Evolutionary conservation across 345 rosid species (phyloP), one percentile per base, ranked within the genome.

Genomic region (Salix suchowensis): DNA sequence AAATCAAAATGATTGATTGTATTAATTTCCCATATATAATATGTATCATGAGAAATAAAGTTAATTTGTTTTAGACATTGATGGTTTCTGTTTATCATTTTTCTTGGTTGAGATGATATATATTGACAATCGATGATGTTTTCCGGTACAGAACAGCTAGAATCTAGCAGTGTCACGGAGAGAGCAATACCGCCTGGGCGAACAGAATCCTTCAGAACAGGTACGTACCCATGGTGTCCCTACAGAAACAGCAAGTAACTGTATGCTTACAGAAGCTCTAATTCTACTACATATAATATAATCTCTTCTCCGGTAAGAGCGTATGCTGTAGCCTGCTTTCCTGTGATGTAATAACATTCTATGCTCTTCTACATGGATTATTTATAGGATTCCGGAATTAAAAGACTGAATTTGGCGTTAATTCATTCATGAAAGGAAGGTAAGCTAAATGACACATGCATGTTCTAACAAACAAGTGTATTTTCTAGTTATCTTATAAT

Each of bases 71-170:
- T 37, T 67, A 39, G 13, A 67, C 30, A 12, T 67, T 37, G 37
- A 24, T 36, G 26, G 42, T 11, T 74, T 40, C 16, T 23, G 5
- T 55, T 40, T 36, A 16, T 6, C 0, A 3, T 42, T 48, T 19
- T 44, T 13, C 23, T 1, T 76, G 73, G 18, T 42, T 54, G 40
- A 15, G 30, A 36, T 40, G 14, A 36, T 61, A 37, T 52, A 36
- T 61, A 37, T 52, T 75, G 13, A 64, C 75, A 26, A 32, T n/a
- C 23, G 71, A 86, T 79, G 70, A 81, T 77, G 26, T 80, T 84
- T 73, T 81, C 79, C 46, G 84, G 65, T 36, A 65, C 70, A 7
- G 77, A 44, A 32, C 72, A 62, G 23, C 78, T 21, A 67, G 77
- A 65, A 64, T 64, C 70, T 55, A 64, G 58, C 40, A 34, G 72